A percentile compares a stretch with the other conserved stretches of the same genome.
Conservation (phyloP, 495 filamentous ascomycete genomes). For the Penicillium desertorum region DNA sequence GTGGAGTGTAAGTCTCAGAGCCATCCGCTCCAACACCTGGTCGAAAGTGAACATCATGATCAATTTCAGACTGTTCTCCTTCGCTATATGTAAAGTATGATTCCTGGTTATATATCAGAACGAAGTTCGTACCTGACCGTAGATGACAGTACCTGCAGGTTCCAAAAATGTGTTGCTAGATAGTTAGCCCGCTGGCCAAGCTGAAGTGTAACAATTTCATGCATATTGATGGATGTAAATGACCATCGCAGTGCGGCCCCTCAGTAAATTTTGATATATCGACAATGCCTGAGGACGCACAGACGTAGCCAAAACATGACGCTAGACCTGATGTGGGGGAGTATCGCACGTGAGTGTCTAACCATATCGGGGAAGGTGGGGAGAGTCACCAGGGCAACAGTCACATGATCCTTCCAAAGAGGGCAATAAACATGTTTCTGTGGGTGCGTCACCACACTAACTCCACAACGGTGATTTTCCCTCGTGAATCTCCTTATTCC, state of each 20-base stretch:
- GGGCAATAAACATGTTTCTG: slow-evolving; percentile 38
- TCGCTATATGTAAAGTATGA: slow-evolving; percentile 93
- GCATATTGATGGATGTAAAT: slow-evolving; percentile 56
- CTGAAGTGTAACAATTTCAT: slow-evolving; percentile 93
- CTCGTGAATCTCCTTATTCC: slow-evolving; percentile 17
- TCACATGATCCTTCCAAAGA: slow-evolving; percentile 35
- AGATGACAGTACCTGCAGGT: slow-evolving; percentile 64
- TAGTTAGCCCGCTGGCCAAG: slow-evolving; percentile 93
- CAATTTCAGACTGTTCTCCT: slow-evolving; percentile 64
- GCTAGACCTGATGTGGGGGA: slow-evolving; percentile 20
- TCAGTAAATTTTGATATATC: slow-evolving; percentile 11
- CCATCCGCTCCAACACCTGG: slow-evolving; percentile 76
- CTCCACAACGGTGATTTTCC: slow-evolving; percentile 27
- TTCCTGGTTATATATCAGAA: slow-evolving; percentile 54
- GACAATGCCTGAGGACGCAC: slow-evolving; percentile 17
- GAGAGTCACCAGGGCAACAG: slow-evolving; percentile 38
- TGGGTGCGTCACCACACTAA: slow-evolving; percentile 37
- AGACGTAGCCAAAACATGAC: slow-evolving; percentile 15
- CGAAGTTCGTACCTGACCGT: background rate
- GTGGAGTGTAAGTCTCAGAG: slow-evolving; percentile 86
- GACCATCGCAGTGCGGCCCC: background rate
- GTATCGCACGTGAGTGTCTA: slow-evolving; percentile 19
- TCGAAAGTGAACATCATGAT: slow-evolving; percentile 92
- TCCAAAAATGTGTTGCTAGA: slow-evolving; percentile 98
- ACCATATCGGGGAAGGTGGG: slow-evolving; percentile 11